Conservation (phyloP, 345 rosid genomes). For the Pugionium dolabratum region DNA sequence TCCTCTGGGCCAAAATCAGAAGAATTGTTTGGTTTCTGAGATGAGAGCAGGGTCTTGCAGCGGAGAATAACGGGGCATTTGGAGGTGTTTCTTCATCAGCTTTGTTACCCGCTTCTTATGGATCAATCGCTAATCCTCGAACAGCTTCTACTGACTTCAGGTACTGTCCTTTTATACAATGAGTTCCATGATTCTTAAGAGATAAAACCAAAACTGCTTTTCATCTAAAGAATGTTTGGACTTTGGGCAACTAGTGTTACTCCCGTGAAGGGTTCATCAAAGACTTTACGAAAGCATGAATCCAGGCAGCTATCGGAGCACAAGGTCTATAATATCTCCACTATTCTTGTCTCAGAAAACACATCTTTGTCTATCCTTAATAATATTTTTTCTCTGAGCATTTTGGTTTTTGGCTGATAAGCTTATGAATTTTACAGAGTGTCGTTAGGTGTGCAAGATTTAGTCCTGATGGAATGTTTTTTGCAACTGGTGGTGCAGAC, state of each 20-base stretch:
- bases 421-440: slow-evolving; percentile 48
- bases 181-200: slow-evolving; percentile 4
- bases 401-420: slow-evolving; percentile 4
- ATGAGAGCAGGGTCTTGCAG: slow-evolving; percentile 81
- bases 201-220: not conserved
- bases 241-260: slow-evolving; percentile 48
- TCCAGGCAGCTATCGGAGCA: slow-evolving; percentile 53
- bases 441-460: slow-evolving; percentile 87
- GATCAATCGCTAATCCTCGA: slow-evolving; percentile 52
- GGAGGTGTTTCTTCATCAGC: slow-evolving; percentile 58
- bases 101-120: slow-evolving; percentile 48
- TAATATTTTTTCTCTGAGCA: not conserved
- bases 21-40: slow-evolving; percentile 39
- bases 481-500: slow-evolving; percentile 89
- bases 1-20: not conserved
- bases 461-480: slow-evolving; percentile 82
- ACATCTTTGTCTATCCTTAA: slow-evolving; percentile 9
- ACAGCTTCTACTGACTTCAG: slow-evolving; percentile 66
- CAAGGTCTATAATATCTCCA: slow-evolving; percentile 49
- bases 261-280: slow-evolving; percentile 61
- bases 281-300: slow-evolving; percentile 52
- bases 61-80: slow-evolving; percentile 61
- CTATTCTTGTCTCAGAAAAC: not conserved
- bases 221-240: slow-evolving; percentile 9
- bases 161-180: slow-evolving; percentile 33